A percentile compares a stretch with the other conserved stretches of the same genome.
These are phyloP conservation scores for Alternaria atra DNA, from an alignment of 2,329 filamentous ascomycete genomes.

Conservation along the genomic window DNA sequence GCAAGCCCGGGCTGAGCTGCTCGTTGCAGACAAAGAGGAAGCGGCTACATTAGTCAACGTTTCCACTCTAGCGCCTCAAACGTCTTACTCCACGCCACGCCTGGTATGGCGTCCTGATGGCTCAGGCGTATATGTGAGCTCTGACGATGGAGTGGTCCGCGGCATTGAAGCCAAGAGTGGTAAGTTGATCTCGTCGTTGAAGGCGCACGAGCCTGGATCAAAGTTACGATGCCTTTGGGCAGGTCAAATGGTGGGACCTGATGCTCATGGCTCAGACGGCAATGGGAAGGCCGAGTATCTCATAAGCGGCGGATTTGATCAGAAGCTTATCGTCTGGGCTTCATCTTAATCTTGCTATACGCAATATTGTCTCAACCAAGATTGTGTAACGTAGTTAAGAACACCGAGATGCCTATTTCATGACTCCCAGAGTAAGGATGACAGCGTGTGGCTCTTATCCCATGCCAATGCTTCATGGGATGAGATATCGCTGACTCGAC, in stretches of 20 bases:
- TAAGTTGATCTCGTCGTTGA: constrained; percentile 62
- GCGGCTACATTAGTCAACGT: constrained; percentile 68
- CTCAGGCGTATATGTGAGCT: constrained; percentile 70
- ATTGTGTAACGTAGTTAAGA: not conserved
- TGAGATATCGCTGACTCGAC: not conserved
- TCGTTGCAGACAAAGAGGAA: constrained; percentile 65
- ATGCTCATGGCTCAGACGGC: constrained; percentile 23
- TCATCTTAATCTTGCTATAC: constrained; percentile 4
- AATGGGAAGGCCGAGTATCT: constrained; percentile 60
- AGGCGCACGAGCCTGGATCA: constrained; percentile 64
- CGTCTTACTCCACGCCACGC: constrained; percentile 67
- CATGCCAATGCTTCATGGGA: not conserved
- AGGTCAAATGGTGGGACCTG: constrained; percentile 53
- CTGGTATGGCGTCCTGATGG: constrained; percentile 70
- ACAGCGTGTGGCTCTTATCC: not conserved
- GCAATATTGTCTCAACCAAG: not conserved
- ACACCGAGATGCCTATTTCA: not conserved
- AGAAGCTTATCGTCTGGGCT: constrained; percentile 66
- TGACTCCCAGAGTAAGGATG: not conserved
- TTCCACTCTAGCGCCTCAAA: constrained; percentile 70
- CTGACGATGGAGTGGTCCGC: constrained; percentile 69
- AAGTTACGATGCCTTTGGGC: constrained; percentile 69
- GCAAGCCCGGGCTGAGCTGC: constrained; percentile 61
- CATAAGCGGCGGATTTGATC: constrained; percentile 72
- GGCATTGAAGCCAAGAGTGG: constrained; percentile 68